Percentiles rank a stretch among this genome's conserved stretches.
Evolutionary conservation across 352 stramenopile species (phyloP).

Genomic region (Phytophthora melonis): DNA sequence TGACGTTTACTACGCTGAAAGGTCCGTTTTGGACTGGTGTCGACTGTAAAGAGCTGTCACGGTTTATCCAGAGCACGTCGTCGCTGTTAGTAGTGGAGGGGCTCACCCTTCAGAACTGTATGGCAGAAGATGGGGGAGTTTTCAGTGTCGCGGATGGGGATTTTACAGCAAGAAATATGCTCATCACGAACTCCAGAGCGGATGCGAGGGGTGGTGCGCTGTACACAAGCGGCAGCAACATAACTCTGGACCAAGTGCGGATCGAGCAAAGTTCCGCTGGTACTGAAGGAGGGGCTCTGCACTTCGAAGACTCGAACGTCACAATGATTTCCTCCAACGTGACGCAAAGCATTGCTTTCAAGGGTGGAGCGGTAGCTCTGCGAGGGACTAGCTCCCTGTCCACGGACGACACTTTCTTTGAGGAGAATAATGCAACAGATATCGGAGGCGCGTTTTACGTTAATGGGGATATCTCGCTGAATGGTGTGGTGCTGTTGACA

Average conservation of each 20-base stretch:
- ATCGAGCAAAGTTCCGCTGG: constrained; percentile 23
- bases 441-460: constrained; percentile 32
- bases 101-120: constrained; percentile 53
- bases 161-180: constrained; percentile 34
- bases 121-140: constrained; percentile 25
- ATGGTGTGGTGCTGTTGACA: constrained; percentile 8
- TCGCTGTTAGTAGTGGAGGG: constrained; percentile 45
- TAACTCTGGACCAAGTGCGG: constrained; percentile 27
- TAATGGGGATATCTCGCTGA: constrained; percentile 18
- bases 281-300: constrained; percentile 38
- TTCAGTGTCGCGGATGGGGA: constrained; percentile 30
- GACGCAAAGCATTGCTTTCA: constrained; percentile 28
- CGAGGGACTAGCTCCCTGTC: constrained; percentile 15
- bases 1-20: constrained; percentile 57
- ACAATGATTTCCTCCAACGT: constrained; percentile 35
- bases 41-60: constrained; percentile 40
- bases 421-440: constrained; percentile 31
- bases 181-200: constrained; percentile 29
- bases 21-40: constrained; percentile 61
- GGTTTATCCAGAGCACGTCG: constrained; percentile 16
- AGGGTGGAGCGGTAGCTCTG: constrained; percentile 42
- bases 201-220: constrained; percentile 40
- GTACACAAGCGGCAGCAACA: constrained; percentile 21
- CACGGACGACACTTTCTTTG: constrained; percentile 6
- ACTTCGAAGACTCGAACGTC: constrained; percentile 29